Evolutionary conservation across 176 grass and related monocot genomes (phyloP).

Genomic region (Raddia distichophylla): DNA sequence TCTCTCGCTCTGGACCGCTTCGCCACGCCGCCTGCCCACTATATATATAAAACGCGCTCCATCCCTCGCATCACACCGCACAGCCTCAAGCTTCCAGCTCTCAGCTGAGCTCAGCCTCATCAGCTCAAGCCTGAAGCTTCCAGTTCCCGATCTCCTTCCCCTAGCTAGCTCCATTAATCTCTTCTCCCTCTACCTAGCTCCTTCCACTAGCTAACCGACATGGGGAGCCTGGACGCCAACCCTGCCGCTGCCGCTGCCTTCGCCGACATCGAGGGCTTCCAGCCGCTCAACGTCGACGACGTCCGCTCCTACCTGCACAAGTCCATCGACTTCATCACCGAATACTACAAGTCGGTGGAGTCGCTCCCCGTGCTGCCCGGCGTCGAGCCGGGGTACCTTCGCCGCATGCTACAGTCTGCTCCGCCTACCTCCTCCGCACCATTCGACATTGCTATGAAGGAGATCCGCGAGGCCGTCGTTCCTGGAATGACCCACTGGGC

Average conservation of each 20-base stretch:
- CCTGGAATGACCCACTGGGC: constrained; percentile 67
- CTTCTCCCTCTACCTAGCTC: background rate
- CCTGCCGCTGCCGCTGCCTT: constrained; percentile 18
- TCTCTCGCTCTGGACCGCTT: background rate
- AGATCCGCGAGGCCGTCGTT: constrained; percentile 29
- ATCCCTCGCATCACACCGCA: background rate
- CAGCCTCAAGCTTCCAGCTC: background rate
- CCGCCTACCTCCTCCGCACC: constrained; percentile 32
- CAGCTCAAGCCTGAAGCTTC: background rate
- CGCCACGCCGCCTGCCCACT: background rate
- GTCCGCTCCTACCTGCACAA: constrained; percentile 41
- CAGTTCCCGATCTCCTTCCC: background rate
- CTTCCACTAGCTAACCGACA: background rate
- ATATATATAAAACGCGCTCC: background rate
- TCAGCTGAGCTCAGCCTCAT: background rate
- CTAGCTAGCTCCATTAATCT: background rate
- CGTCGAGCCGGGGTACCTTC: constrained; percentile 40
- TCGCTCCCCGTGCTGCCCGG: constrained; percentile 10
- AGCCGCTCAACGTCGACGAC: constrained; percentile 46
- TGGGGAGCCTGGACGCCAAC: constrained; percentile 46
- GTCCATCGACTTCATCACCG: constrained; percentile 42
- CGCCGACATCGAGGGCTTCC: constrained; percentile 6
- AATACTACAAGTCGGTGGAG: constrained; percentile 55
- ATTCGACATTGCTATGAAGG: constrained; percentile 37
- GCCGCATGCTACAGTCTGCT: background rate